These are phyloP conservation scores for Fusarium pseudocircinatum DNA, from an alignment of 2,329 filamentous ascomycete genomes.

Conservation along the genomic window DNA sequence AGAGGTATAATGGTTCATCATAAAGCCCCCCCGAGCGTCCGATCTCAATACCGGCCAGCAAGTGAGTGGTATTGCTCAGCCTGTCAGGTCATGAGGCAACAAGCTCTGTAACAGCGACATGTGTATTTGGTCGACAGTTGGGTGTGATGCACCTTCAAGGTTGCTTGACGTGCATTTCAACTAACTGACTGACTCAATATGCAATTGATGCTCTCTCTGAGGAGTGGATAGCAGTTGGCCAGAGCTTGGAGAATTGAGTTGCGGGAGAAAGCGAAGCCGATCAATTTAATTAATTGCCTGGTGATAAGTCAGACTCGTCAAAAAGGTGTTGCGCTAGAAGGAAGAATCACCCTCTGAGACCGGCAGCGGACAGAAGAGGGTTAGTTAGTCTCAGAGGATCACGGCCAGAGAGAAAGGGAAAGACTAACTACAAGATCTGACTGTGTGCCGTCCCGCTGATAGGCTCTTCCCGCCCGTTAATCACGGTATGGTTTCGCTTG, in stretches of 20 bases:
- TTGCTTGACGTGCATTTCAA: neutral
- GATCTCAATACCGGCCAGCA: neutral
- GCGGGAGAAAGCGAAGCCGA: constrained; percentile 25
- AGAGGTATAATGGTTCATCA: neutral
- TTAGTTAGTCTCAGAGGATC: constrained; percentile 28
- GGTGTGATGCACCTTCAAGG: neutral
- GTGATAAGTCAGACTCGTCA: constrained; percentile 3
- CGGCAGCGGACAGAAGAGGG: constrained; percentile 19
- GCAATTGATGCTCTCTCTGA: constrained; percentile 1
- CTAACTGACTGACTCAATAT: neutral
- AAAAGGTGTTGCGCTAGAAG: constrained; percentile 16
- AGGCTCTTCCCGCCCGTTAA: constrained; percentile 36
- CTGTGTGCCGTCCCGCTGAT: constrained; percentile 36
- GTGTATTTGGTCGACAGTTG: neutral
- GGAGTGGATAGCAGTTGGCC: constrained; percentile 5
- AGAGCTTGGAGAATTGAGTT: constrained; percentile 8
- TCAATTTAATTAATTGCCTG: constrained; percentile 2
- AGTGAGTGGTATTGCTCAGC: neutral
- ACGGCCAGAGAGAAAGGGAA: neutral
- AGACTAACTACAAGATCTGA: constrained; percentile 25
- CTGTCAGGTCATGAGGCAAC: neutral
- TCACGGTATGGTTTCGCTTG: constrained; percentile 10
- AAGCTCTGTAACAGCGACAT: neutral
- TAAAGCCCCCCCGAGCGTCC: neutral
- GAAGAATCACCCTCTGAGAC: constrained; percentile 17